Percentiles rank a stretch among this genome's conserved stretches.
phyloP scores from a whole-genome alignment of 2,329 filamentous ascomycete species.

The Diaporthe sp. region DNA sequence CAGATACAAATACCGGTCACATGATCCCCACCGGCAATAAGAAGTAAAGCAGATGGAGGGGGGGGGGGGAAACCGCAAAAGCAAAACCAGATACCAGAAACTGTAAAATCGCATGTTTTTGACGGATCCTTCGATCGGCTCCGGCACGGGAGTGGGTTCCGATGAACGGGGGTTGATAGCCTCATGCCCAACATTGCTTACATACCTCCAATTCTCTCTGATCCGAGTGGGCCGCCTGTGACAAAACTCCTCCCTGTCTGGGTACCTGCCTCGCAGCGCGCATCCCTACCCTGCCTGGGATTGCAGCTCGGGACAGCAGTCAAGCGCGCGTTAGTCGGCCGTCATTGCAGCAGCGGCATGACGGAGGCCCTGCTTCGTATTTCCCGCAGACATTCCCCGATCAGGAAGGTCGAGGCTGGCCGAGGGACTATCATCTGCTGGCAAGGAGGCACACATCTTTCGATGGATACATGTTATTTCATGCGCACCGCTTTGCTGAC shows the following conservation, averaged over 20 bases:
- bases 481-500: neutral
- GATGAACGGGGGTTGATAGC: neutral
- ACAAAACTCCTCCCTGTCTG: neutral
- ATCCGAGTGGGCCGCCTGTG: slow-evolving; percentile 22
- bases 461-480: neutral
- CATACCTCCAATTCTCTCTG: neutral
- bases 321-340: slow-evolving; percentile 21
- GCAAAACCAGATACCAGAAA: neutral
- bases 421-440: neutral
- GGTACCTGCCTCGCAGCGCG: neutral
- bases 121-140: neutral
- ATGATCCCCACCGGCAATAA: neutral
- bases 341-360: neutral
- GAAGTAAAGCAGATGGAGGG: neutral
- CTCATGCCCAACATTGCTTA: neutral
- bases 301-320: neutral
- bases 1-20: neutral
- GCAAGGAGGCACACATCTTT: neutral
- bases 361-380: neutral
- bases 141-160: neutral
- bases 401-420: slow-evolving; percentile 24
- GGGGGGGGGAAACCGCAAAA: neutral
- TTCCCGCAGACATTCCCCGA: neutral
- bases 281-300: neutral
- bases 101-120: slow-evolving; percentile 4